Base-by-base conservation (phyloP, 331 rosid genomes). In the Quercus lobata region DNA sequence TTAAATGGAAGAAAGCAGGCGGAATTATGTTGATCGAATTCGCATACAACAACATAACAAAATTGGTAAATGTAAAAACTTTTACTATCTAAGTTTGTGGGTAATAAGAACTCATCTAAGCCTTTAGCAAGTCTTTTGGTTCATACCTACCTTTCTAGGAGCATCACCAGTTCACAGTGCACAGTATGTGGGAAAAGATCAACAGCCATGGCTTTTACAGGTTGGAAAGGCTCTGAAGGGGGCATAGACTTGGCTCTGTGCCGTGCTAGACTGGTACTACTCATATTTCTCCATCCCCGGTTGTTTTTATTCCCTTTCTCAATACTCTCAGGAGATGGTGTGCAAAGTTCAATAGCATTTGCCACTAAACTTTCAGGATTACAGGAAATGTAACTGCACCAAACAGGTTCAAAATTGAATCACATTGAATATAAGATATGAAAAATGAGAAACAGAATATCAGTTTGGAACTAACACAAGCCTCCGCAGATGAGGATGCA, bases 231-330 rank as follows among this genome's bases (percentile, higher is more conserved):
- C 83, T 96, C 97, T 2, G 99, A 96, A 74, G 84, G 72, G 7
- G 97, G 99, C 99, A 96, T 93, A 5, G 99, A 96, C 85, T 96
- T 93, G 72, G 90, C 87, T 82, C 98, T 88, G 72, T 91, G 97
- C 70, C 96, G 88, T 66, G 99, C 99, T 52, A 96, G 88, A 80
- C 98, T 86, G 56, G 98, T 92, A 63, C 90, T 87, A 81, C 98
- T 91, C 97, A 87, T 90, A 85, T 86, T 89, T 79, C 99, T 96
- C 98, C 98, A 96, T 72, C 92, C 97, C 74, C 98, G 83, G 87
- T 93, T 90, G 89, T 90, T 89, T 90, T 88, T 90, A 66, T 89
- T 87, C 75, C 93, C 96, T 80, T 90, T 91, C 79, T 91, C 93
- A 10, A 77, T 72, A 82, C 84, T 86, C 73, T 53, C 72, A 16